phyloP scores from a whole-genome alignment of 2,329 filamentous ascomycete genomes.

The Nigrospora sphaerica region DNA sequence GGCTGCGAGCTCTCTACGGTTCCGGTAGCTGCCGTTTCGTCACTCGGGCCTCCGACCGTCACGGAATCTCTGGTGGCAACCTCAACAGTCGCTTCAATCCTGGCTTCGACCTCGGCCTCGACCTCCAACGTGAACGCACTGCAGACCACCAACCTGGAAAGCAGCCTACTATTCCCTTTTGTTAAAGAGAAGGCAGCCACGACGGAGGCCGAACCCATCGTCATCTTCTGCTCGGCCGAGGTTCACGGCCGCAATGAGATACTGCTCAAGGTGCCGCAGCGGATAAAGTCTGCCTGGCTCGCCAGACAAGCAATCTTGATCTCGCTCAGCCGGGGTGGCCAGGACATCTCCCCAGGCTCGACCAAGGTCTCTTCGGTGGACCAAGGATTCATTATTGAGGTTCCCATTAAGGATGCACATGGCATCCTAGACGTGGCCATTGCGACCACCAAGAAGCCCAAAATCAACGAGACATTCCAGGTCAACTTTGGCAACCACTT shows the following conservation, averaged over 20 bases:
- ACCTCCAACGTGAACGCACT: constrained; percentile 23
- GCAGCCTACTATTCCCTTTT: constrained; percentile 31
- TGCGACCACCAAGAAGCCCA: constrained; percentile 50
- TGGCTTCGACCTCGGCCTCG: constrained; percentile 17
- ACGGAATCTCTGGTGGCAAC: constrained; percentile 13
- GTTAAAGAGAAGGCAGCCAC: constrained; percentile 26
- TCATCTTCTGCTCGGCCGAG: constrained; percentile 37
- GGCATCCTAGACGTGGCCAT: constrained; percentile 53
- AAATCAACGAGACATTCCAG: constrained; percentile 53
- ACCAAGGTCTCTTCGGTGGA: constrained; percentile 40
- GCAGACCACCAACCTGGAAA: constrained; percentile 22
- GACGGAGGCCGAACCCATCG: constrained; percentile 17
- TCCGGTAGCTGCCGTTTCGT: constrained; percentile 21
- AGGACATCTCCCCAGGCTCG: constrained; percentile 40
- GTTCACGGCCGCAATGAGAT: constrained; percentile 41
- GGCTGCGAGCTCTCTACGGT: constrained; percentile 18
- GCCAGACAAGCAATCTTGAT: constrained; percentile 49
- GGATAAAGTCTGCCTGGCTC: constrained; percentile 46
- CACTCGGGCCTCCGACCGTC: constrained; percentile 12
- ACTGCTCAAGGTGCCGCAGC: constrained; percentile 43
- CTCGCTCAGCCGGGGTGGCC: constrained; percentile 41
- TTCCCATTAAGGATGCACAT: constrained; percentile 46
- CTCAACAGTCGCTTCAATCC: constrained; percentile 13
- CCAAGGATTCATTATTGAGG: constrained; percentile 44
- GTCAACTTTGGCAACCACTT: constrained; percentile 50